A percentile compares a stretch with the other conserved stretches of the same genome.
These are phyloP conservation scores for Sphaerulina musiva DNA, from an alignment of 2,329 filamentous ascomycete species.

Conservation along the genomic window DNA sequence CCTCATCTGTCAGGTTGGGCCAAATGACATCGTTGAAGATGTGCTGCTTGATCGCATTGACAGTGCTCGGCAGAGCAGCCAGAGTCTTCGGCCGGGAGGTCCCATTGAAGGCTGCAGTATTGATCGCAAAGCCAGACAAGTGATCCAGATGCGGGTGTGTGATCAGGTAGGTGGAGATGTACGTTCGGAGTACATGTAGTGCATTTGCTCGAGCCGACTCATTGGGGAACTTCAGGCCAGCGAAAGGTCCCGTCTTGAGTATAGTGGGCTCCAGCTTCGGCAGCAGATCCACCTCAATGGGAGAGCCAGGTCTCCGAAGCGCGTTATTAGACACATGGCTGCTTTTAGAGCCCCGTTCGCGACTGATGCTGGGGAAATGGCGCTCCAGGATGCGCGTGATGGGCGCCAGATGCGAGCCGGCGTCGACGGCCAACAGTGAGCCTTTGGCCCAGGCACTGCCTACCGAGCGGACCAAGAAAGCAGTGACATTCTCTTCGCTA, in stretches of 20 bases:
- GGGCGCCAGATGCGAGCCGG: slow-evolving; percentile 78
- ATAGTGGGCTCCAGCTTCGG: slow-evolving; percentile 44
- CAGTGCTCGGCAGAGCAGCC: slow-evolving; percentile 80
- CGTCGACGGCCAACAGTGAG: slow-evolving; percentile 86
- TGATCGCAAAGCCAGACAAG: slow-evolving; percentile 83
- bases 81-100: slow-evolving; percentile 73
- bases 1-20: slow-evolving; percentile 95
- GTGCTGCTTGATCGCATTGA: slow-evolving; percentile 83
- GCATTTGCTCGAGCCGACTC: slow-evolving; percentile 68
- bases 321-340: slow-evolving; percentile 10
- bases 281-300: slow-evolving; percentile 15
- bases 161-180: slow-evolving; percentile 84
- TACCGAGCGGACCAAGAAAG: slow-evolving; percentile 77
- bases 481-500: slow-evolving; percentile 80
- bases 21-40: slow-evolving; percentile 98
- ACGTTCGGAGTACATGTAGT: slow-evolving; percentile 65
- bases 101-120: slow-evolving; percentile 78
- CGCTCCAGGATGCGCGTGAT: slow-evolving; percentile 71
- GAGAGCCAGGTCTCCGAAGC: slow-evolving; percentile 12
- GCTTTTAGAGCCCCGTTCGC: slow-evolving; percentile 15
- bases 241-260: slow-evolving; percentile 63
- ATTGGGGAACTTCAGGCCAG: slow-evolving; percentile 65
- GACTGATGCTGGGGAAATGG: slow-evolving; percentile 43
- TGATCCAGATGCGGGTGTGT: slow-evolving; percentile 98
- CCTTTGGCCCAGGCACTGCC: slow-evolving; percentile 72